Base-by-base conservation (phyloP, 257 asterid genomes). In the Nicotiana obtusifolia region DNA sequence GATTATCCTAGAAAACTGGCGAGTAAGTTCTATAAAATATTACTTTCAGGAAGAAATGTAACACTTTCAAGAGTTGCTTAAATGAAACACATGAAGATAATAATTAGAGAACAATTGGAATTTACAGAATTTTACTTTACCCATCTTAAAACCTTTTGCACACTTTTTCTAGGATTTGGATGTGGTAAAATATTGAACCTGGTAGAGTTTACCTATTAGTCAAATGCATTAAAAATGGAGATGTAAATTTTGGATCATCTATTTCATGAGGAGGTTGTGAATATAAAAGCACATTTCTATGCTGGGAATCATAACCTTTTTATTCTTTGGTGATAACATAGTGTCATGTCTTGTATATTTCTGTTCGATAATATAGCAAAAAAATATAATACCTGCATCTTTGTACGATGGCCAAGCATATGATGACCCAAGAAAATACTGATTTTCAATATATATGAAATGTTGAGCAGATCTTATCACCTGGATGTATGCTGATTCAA, bases 381-480 rank as follows among this genome's bases (percentile, higher is more conserved):
- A 80, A 1, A 44, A 41, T 41, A 52, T 15, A 41, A 80, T 80
- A 94, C 98, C 98, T 81, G 97, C 98, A 94, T 91, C 90, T 85
- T 89, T 91, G 91, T 91, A 93, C 3, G 97, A 86, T 5, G 95
- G 93, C 98, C 98, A 94, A 84, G 91, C 97, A 81, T 93, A 94
- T 7, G 98, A 94, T 80, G 98, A 91, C 76, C 98, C 98, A 64
- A 94, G 95, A 87, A 94, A 94, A 86, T 94, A 94, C 78, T 94
- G 98, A 84, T 94, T 94, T 83, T 93, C 97, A 78, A 94, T 93
- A 62, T 94, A 94, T 86, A 94, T 91, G 83, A 91, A 94, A 86
- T 90, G 95, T 86, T 90, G 93, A 82, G 98, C 97, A 81, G 98
- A 94, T 88, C 98, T 89, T 86, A 94, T 91, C 37, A 97, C 92